Percentiles rank a stretch among this genome's conserved stretches.
These are phyloP conservation scores for Termitomyces sp. DNA, from an alignment of 1,284 basidiomycete species.

Conservation along the genomic window DNA sequence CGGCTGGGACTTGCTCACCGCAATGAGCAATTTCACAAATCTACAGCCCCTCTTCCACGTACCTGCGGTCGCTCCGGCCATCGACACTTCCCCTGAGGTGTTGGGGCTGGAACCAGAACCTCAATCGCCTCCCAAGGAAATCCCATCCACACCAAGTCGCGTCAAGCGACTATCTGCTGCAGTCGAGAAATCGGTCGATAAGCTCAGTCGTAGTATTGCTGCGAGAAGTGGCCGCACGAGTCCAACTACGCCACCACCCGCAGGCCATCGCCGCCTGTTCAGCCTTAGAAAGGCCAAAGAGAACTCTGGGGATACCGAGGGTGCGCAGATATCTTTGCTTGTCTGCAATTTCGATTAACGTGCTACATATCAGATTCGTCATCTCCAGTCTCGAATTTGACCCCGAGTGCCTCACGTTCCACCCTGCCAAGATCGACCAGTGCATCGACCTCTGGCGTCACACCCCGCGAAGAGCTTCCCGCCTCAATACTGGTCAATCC, in stretches of 20 bases:
- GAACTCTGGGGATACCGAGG: conserved; percentile 29
- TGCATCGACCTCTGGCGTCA: conserved; percentile 16
- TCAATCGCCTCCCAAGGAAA: conserved; percentile 21
- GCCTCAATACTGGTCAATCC: conserved; percentile 12
- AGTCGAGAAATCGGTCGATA: conserved; percentile 46
- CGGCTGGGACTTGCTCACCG: conserved; percentile 3
- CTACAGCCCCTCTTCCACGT: conserved; percentile 22
- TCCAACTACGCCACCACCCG: conserved; percentile 24
- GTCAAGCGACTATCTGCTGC: conserved; percentile 43
- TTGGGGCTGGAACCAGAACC: conserved; percentile 23
- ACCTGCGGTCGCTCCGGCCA: conserved; percentile 18
- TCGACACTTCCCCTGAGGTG: conserved; percentile 27
- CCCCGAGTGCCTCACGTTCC: conserved; percentile 28
- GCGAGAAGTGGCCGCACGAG: conserved; percentile 32
- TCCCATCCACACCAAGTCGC: conserved; percentile 28
- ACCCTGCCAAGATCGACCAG: conserved; percentile 26
- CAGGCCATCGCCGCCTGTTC: conserved; percentile 48
- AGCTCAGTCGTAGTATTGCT: conserved; percentile 51
- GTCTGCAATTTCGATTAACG: not conserved
- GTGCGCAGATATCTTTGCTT: conserved; percentile 17
- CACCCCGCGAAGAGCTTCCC: conserved; percentile 13
- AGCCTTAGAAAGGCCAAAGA: conserved; percentile 50
- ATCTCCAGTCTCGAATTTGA: conserved; percentile 23
- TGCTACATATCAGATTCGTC: conserved; percentile 4
- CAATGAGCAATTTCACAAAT: conserved; percentile 20